Percentiles rank a stretch among this genome's conserved stretches.
These are phyloP conservation scores for Suhomyces panamericanus DNA, from an alignment of 1,139 yeast species.

Conservation along the genomic window DNA sequence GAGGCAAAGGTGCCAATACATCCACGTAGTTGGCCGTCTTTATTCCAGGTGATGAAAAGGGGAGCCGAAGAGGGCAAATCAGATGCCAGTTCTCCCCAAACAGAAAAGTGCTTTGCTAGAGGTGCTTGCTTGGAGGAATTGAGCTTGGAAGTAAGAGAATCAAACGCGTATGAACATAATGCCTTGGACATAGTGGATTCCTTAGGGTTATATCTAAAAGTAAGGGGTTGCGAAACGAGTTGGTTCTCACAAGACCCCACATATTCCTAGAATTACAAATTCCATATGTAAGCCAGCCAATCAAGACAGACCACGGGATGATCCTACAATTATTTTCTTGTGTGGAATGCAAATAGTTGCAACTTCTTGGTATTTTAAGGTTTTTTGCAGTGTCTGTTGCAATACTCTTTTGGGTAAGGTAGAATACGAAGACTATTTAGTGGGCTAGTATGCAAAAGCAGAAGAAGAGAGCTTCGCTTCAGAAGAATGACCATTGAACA, in stretches of 20 bases:
- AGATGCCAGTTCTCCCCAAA: constrained; percentile 19
- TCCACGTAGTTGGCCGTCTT: constrained; percentile 63
- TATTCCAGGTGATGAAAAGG: constrained; percentile 86
- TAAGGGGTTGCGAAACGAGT: constrained; percentile 2
- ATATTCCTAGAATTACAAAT: neutral
- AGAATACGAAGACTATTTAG: neutral
- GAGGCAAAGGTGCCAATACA: constrained; percentile 85
- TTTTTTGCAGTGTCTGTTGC: too few species aligned
- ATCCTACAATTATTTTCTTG: too few species aligned
- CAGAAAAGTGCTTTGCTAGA: constrained; percentile 19
- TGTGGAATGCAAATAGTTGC: too few species aligned
- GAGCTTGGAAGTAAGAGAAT: constrained; percentile 26
- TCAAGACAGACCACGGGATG: too few species aligned
- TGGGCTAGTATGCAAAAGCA: neutral
- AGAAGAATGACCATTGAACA: neutral
- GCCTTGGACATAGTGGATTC: constrained; percentile 28
- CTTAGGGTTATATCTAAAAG: neutral
- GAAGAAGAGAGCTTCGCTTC: neutral
- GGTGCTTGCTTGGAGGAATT: constrained; percentile 14
- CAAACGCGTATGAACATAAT: constrained; percentile 43
- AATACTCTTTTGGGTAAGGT: too few species aligned
- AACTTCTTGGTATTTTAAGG: too few species aligned
- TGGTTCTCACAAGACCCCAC: neutral
- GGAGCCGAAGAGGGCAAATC: constrained; percentile 52
- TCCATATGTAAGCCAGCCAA: too few species aligned